Percentiles rank a stretch among this genome's conserved stretches.
phyloP scores from a whole-genome alignment of 257 asterid species.

The Solanum gandarillasii region DNA sequence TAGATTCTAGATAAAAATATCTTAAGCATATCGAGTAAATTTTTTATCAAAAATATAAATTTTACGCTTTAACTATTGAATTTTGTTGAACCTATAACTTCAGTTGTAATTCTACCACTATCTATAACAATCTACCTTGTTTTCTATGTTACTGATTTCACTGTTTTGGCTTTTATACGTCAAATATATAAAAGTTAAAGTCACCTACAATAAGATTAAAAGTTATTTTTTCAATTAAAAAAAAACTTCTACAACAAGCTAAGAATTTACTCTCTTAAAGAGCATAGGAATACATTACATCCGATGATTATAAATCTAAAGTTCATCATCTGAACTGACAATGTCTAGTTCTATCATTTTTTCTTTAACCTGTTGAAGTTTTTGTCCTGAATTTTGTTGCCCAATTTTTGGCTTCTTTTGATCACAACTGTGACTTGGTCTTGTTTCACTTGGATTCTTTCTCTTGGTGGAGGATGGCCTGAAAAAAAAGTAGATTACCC shows the following conservation, averaged over 20 bases:
- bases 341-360: slow-evolving; percentile 84
- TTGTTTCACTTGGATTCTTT: slow-evolving; percentile 19
- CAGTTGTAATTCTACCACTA: not conserved
- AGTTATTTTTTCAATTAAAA: not conserved
- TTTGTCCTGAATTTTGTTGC: slow-evolving; percentile 17
- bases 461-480: slow-evolving; percentile 9
- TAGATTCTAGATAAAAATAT: not conserved
- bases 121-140: not conserved
- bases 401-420: slow-evolving; percentile 48
- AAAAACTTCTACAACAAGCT: not conserved
- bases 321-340: slow-evolving; percentile 76
- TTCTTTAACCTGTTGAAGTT: slow-evolving; percentile 21
- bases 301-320: slow-evolving; percentile 8
- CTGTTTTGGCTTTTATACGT: not conserved
- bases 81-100: not conserved
- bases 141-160: not conserved
- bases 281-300: not conserved
- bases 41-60: not conserved
- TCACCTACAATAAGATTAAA: not conserved
- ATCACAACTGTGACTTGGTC: slow-evolving; percentile 31
- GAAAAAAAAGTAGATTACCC: not conserved
- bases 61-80: fast-evolving
- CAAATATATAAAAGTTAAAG: not conserved
- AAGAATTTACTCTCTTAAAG: not conserved
- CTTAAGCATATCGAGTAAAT: not conserved